These are phyloP conservation scores for Rubia yunnanensis DNA, from an alignment of 257 asterid genomes.

Conservation along the genomic window DNA sequence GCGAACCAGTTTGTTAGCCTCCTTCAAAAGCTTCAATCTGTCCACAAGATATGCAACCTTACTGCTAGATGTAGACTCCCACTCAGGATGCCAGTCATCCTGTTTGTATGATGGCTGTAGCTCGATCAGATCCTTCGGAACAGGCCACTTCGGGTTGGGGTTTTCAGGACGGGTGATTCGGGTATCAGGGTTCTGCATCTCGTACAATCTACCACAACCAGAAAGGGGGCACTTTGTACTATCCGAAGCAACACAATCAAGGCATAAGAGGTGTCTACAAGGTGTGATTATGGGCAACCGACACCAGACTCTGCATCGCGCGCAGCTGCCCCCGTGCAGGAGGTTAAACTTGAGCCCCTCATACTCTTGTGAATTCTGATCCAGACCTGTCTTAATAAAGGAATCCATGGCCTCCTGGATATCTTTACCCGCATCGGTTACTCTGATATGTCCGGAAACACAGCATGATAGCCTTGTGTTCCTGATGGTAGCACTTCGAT, in stretches of 20 bases:
- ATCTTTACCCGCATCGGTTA: conserved; percentile 85
- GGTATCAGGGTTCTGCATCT: conserved; percentile 94
- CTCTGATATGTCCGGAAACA: conserved; percentile 87
- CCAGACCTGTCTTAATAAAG: conserved; percentile 54
- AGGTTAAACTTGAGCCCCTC: conserved; percentile 42
- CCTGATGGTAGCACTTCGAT: conserved; percentile 62
- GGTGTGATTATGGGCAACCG: conserved; percentile 93
- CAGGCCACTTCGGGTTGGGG: conserved; percentile 99
- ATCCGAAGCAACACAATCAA: conserved; percentile 85
- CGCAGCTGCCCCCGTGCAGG: conserved; percentile 62
- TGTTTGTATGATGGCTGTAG: conserved; percentile 94
- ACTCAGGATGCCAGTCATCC: conserved; percentile 99
- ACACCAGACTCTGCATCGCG: conserved; percentile 88
- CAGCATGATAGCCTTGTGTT: conserved; percentile 93
- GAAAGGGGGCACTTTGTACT: conserved; percentile 69
- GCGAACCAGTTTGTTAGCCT: conserved; percentile 38
- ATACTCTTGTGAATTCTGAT: conserved; percentile 58
- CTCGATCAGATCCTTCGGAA: conserved; percentile 99
- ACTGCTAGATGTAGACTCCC: conserved; percentile 98
- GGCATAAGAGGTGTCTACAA: conserved; percentile 83
- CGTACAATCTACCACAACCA: conserved; percentile 67
- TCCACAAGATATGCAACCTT: conserved; percentile 70
- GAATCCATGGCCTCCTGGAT: conserved; percentile 96
- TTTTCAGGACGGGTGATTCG: conserved; percentile 82
- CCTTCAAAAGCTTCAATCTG: conserved; percentile 45